Conservation (phyloP, 768 basidiomycete species). For the Rhodotorula graminis region DNA sequence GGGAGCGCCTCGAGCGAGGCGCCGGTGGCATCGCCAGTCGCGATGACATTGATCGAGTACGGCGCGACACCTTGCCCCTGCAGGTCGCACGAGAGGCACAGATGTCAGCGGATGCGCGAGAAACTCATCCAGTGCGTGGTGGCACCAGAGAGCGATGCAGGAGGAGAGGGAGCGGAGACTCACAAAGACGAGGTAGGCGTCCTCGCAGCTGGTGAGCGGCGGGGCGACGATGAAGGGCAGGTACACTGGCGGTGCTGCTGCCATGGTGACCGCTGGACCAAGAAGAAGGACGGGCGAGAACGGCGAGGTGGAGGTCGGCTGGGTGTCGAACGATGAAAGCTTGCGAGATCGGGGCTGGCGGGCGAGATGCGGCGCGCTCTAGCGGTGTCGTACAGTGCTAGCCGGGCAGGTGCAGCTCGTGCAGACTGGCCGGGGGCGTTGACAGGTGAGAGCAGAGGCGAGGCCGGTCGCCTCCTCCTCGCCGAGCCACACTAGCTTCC, state of each 20-base stretch:
- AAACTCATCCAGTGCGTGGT: too few species aligned
- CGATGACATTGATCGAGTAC: slow-evolving; percentile 8
- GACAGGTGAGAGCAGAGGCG: too few species aligned
- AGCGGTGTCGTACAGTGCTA: too few species aligned
- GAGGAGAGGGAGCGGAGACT: not conserved
- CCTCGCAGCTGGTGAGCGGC: slow-evolving; percentile 4
- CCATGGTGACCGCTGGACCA: not conserved
- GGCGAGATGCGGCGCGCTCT: too few species aligned
- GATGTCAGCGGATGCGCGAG: too few species aligned
- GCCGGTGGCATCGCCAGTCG: slow-evolving; percentile 1
- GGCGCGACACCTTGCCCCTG: slow-evolving; percentile 22
- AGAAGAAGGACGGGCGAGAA: not conserved
- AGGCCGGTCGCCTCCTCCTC: too few species aligned
- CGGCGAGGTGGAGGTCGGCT: too few species aligned
- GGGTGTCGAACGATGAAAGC: too few species aligned
- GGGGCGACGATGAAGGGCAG: slow-evolving; percentile 12
- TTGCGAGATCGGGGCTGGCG: too few species aligned
- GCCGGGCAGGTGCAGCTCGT: too few species aligned
- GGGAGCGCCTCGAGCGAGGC: slow-evolving; percentile 15
- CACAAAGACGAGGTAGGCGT: slow-evolving; percentile 16
- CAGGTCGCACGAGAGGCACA: not conserved
- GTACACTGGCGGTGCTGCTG: not conserved
- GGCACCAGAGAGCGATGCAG: not conserved
- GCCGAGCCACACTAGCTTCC: too few species aligned
- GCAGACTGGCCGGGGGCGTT: too few species aligned